Evolutionary conservation across 345 rosid genomes (phyloP).

Genomic region (Eutrema japonicum): DNA sequence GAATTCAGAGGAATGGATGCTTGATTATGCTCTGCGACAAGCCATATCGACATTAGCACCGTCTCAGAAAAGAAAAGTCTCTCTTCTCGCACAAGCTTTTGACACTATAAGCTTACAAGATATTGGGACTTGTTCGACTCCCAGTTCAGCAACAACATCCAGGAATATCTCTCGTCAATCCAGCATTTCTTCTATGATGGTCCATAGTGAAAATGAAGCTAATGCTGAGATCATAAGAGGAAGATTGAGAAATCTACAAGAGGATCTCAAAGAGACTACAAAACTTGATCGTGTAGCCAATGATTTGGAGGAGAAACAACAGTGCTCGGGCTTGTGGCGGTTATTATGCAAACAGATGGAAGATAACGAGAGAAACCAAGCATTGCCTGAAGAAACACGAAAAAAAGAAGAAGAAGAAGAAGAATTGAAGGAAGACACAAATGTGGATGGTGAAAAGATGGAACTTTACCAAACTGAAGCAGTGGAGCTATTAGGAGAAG

Average conservation of each 20-base stretch:
- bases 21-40: conserved; percentile 77
- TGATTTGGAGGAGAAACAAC: conserved; percentile 59
- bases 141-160: conserved; percentile 46
- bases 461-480: conserved; percentile 64
- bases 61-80: conserved; percentile 77
- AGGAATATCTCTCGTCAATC: conserved; percentile 49
- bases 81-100: conserved; percentile 93
- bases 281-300: conserved; percentile 40
- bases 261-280: conserved; percentile 41
- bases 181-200: conserved; percentile 28
- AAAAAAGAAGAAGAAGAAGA: conserved; percentile 40
- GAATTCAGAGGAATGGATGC: conserved; percentile 92
- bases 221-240: conserved; percentile 42
- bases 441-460: conserved; percentile 42
- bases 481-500: conserved; percentile 79
- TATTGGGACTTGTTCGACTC: conserved; percentile 38
- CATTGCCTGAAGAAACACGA: conserved; percentile 42
- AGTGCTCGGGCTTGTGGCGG: conserved; percentile 67
- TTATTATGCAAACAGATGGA: conserved; percentile 78
- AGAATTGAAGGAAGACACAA: conserved; percentile 32
- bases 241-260: conserved; percentile 39
- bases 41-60: conserved; percentile 77
- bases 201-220: conserved; percentile 35
- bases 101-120: conserved; percentile 66
- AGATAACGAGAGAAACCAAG: conserved; percentile 50